A percentile compares a stretch with the other conserved stretches of the same genome.
Conservation (phyloP, 108 stramenopile genomes). For the Cyclotella atomus region DNA sequence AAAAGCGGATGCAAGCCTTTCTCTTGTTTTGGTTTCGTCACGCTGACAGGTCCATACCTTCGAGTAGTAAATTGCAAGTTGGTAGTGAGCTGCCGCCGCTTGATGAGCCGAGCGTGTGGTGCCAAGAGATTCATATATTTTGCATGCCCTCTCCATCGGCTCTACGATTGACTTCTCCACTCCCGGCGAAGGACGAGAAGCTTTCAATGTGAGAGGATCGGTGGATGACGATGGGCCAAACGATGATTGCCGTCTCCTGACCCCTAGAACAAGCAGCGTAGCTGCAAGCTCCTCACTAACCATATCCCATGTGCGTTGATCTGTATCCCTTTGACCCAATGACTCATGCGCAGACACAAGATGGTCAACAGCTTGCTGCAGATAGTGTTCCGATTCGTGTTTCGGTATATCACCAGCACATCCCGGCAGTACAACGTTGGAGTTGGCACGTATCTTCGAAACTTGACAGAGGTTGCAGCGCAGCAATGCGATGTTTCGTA, state of each 20-base stretch:
- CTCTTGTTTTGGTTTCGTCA: slow-evolving; percentile 76
- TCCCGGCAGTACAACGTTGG: slow-evolving; percentile 49
- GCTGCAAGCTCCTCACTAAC: slow-evolving; percentile 84
- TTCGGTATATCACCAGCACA: slow-evolving; percentile 19
- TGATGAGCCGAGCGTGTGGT: slow-evolving; percentile 62
- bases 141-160: slow-evolving; percentile 77
- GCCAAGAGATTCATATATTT: slow-evolving; percentile 74
- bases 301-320: slow-evolving; percentile 86
- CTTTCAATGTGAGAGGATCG: slow-evolving; percentile 57
- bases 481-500: slow-evolving; percentile 74
- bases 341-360: slow-evolving; percentile 74
- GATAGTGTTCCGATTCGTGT: slow-evolving; percentile 66
- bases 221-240: slow-evolving; percentile 45
- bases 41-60: slow-evolving; percentile 88
- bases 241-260: slow-evolving; percentile 76
- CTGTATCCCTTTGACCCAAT: slow-evolving; percentile 70
- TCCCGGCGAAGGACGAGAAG: slow-evolving; percentile 69
- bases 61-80: slow-evolving; percentile 75
- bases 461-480: slow-evolving; percentile 85
- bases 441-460: slow-evolving; percentile 77
- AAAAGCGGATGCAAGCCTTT: slow-evolving; percentile 80
- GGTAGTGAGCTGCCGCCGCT: slow-evolving; percentile 87
- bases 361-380: slow-evolving; percentile 81
- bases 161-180: slow-evolving; percentile 76
- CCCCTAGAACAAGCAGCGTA: slow-evolving; percentile 74